Conservation (phyloP, 2,329 filamentous ascomycete genomes). For the Microascus cirrosus region DNA sequence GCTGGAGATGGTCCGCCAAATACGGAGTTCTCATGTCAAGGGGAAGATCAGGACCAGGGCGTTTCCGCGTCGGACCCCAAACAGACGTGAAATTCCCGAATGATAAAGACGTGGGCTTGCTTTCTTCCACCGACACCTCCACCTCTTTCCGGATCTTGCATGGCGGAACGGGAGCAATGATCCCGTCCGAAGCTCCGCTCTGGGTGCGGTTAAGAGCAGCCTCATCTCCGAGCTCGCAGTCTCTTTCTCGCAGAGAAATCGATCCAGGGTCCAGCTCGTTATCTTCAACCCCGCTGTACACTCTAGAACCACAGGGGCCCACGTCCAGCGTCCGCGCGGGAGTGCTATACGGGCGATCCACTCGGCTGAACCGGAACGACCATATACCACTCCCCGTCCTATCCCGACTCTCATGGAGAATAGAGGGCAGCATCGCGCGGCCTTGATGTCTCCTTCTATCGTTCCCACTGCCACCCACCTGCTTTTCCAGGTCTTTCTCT, state of each 20-base stretch:
- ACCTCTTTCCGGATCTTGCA: not conserved
- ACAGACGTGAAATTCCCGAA: not conserved
- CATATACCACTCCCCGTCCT: not conserved
- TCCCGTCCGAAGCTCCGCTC: not conserved
- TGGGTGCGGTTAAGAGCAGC: not conserved
- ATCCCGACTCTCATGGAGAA: not conserved
- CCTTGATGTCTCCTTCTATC: not conserved
- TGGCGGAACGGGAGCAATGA: not conserved
- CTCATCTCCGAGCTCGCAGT: not conserved
- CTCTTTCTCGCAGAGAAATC: not conserved
- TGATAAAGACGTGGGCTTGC: not conserved
- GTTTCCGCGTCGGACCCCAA: not conserved
- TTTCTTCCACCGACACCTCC: not conserved
- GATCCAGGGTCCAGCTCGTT: not conserved
- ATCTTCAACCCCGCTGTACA: not conserved
- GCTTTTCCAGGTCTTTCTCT: not conserved
- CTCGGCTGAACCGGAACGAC: not conserved
- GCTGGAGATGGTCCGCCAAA: not conserved
- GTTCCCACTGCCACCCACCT: not conserved
- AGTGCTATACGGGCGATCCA: not conserved
- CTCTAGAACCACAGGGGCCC: not conserved
- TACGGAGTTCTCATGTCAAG: not conserved
- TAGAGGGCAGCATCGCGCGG: not conserved
- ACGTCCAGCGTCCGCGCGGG: not conserved
- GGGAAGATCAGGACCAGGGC: not conserved